phyloP scores from a whole-genome alignment of 352 stramenopile species.

The Peronosclerospora sorghi region DNA sequence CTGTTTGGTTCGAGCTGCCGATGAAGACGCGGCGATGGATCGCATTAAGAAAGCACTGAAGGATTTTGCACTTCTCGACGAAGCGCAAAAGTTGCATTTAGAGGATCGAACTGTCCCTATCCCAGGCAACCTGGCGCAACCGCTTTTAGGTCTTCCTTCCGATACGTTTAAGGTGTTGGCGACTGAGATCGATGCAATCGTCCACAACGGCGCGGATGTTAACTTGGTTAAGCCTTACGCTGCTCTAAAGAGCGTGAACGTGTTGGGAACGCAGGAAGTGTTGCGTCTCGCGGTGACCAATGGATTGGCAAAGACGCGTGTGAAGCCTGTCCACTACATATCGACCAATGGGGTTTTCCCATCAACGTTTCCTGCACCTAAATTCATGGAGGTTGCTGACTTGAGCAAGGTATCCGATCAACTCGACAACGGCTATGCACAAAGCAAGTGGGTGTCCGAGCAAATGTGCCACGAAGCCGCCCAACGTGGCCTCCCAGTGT shows the following conservation, averaged over 20 bases:
- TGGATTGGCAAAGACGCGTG: constrained; percentile 56
- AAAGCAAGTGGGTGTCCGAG: constrained; percentile 89
- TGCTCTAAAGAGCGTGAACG: constrained; percentile 79
- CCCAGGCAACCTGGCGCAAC: constrained; percentile 69
- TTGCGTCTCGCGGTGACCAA: constrained; percentile 80
- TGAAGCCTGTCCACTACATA: constrained; percentile 85
- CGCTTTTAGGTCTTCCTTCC: constrained; percentile 70
- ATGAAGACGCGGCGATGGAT: constrained; percentile 35
- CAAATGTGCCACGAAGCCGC: constrained; percentile 74
- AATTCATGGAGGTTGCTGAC: constrained; percentile 41
- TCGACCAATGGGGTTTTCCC: constrained; percentile 80
- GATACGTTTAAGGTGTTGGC: constrained; percentile 80
- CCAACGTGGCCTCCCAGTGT: constrained; percentile 70
- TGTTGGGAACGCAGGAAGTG: constrained; percentile 84
- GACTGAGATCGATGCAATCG: constrained; percentile 81
- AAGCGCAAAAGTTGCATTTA: constrained; percentile 41
- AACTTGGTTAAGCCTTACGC: constrained; percentile 89
- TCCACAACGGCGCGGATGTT: constrained; percentile 89
- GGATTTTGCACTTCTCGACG: constrained; percentile 40
- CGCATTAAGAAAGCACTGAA: constrained; percentile 51
- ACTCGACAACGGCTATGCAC: constrained; percentile 76
- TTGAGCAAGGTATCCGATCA: constrained; percentile 43
- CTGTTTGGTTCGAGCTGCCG: constrained; percentile 63
- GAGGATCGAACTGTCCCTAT: constrained; percentile 60
- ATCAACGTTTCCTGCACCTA: constrained; percentile 17